Conservation (phyloP, 2,329 filamentous ascomycete genomes). For the Clonostachys solani region DNA sequence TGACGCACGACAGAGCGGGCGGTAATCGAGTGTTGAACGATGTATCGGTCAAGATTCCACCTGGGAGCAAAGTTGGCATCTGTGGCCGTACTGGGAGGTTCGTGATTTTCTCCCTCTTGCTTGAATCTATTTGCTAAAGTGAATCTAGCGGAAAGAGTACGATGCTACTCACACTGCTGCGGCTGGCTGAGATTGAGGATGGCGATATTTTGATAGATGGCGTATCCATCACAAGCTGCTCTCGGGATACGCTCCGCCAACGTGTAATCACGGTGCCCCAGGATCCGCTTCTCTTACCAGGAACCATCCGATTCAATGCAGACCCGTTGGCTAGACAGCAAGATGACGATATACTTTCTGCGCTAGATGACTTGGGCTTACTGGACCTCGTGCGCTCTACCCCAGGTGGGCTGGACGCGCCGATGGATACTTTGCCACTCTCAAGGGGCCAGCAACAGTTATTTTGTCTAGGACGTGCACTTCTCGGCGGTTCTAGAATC, state of each 20-base stretch:
- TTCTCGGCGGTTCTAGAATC: constrained; percentile 26
- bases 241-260: constrained; percentile 31
- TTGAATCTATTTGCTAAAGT: constrained; percentile 9
- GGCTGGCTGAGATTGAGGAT: constrained; percentile 25
- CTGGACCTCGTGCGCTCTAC: constrained; percentile 19
- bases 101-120: background rate
- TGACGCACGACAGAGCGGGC: constrained; percentile 18
- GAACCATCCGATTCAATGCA: constrained; percentile 29
- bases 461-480: constrained; percentile 33
- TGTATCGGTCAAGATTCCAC: constrained; percentile 12
- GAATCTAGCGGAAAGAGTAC: constrained; percentile 31
- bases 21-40: constrained; percentile 13
- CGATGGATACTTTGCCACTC: constrained; percentile 36
- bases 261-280: constrained; percentile 44
- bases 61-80: constrained; percentile 21
- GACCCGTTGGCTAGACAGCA: constrained; percentile 19
- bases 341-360: constrained; percentile 15
- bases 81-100: constrained; percentile 23
- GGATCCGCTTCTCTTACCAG: constrained; percentile 41
- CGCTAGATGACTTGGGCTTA: constrained; percentile 9
- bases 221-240: constrained; percentile 25
- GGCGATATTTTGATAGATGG: constrained; percentile 32
- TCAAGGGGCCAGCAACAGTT: constrained; percentile 53
- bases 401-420: constrained; percentile 14
- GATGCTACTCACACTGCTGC: constrained; percentile 26